Conservation (phyloP, 1,284 basidiomycete genomes). For the Microbotryum saponariae region DNA sequence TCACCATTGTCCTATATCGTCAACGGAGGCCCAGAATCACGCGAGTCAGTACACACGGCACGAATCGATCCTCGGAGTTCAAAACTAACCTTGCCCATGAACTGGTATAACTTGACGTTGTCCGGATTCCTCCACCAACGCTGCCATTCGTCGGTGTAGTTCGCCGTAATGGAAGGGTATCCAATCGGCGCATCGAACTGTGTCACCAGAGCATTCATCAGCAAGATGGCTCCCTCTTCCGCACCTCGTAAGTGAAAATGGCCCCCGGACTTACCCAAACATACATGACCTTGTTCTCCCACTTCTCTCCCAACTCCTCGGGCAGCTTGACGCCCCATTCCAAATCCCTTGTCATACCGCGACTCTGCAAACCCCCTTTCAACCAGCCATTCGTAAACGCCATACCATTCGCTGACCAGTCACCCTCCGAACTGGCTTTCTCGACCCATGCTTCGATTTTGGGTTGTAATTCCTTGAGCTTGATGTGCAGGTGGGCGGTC, state of each 20-base stretch:
- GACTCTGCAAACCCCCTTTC: conserved; percentile 76
- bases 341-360: conserved; percentile 87
- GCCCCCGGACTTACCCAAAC: conserved; percentile 36
- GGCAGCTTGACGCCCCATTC: conserved; percentile 96
- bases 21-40: neutral
- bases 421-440: conserved; percentile 65
- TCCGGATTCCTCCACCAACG: conserved; percentile 96
- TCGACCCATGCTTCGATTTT: conserved; percentile 83
- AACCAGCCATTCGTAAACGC: conserved; percentile 85
- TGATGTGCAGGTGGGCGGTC: conserved; percentile 92
- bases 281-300: conserved; percentile 96
- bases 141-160: conserved; percentile 90
- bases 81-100: conserved; percentile 59
- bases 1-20: conserved; percentile 24
- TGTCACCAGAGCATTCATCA: neutral
- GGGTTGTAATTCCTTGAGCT: conserved; percentile 75
- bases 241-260: neutral
- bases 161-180: conserved; percentile 95
- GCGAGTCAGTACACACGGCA: conserved; percentile 33
- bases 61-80: neutral
- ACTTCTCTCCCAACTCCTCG: conserved; percentile 53
- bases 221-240: neutral
- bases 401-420: conserved; percentile 88
- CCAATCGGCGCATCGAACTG: conserved; percentile 97
- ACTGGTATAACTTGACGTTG: conserved; percentile 89